Evolutionary conservation across 352 stramenopile genomes (phyloP).

Genomic region (Globisporangium alternatum): DNA sequence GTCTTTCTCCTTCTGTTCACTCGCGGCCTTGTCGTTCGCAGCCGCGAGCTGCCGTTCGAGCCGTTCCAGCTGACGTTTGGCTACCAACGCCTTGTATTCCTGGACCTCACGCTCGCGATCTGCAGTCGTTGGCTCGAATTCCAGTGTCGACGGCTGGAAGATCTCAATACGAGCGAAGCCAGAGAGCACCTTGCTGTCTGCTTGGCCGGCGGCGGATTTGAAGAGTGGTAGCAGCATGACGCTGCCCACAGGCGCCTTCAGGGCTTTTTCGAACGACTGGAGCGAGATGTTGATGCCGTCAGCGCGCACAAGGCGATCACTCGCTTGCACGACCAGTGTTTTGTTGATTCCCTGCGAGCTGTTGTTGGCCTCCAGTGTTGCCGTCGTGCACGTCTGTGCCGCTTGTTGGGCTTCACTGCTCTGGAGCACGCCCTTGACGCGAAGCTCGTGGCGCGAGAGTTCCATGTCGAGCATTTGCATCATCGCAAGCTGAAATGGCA

Average conservation of each 20-base stretch:
- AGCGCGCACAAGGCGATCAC: constrained; percentile 45
- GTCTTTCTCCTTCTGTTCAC: constrained; percentile 35
- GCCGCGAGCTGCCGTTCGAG: constrained; percentile 31
- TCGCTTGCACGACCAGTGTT: constrained; percentile 18
- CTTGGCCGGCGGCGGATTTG: constrained; percentile 14
- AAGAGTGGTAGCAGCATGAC: constrained; percentile 51
- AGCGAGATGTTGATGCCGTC: constrained; percentile 45
- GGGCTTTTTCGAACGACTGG: constrained; percentile 40
- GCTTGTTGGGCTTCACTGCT: background rate
- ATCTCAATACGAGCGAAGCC: constrained; percentile 68
- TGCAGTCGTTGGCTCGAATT: constrained; percentile 40
- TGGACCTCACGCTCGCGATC: constrained; percentile 31
- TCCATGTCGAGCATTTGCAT: constrained; percentile 13
- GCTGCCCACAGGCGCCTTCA: constrained; percentile 37
- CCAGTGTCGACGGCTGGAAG: constrained; percentile 38
- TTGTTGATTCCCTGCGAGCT: background rate
- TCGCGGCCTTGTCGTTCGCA: constrained; percentile 28
- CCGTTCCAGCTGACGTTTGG: constrained; percentile 26
- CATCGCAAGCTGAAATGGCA: constrained; percentile 9
- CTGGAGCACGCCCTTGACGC: constrained; percentile 9
- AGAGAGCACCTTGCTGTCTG: constrained; percentile 35
- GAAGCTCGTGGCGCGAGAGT: background rate
- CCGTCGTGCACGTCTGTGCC: background rate
- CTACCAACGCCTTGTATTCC: constrained; percentile 30
- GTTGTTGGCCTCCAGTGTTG: background rate